Base-by-base conservation (phyloP, 768 basidiomycete species). In the Collybia sp. region DNA sequence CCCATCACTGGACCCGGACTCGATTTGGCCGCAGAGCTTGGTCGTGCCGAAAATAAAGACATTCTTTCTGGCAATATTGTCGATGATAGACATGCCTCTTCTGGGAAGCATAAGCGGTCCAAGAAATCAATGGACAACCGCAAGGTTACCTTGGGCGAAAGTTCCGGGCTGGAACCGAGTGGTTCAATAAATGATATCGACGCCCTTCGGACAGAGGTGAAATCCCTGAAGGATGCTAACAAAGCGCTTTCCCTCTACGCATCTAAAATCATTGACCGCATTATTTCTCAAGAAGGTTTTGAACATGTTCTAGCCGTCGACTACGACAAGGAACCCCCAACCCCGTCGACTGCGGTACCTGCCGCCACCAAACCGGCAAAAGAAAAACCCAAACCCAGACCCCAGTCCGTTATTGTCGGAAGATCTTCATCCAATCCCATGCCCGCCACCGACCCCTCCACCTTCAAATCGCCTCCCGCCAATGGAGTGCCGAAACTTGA, bases 201-300 rank as follows among this genome's bases (percentile, higher is more conserved):
- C 36, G 76, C 82, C n/a, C 66, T 98, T 44, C 77, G 85, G 31
- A 77, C 70, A 10, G 95, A 98, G 64, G 85, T 96, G 61, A 95
- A 95, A 64, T 84, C 83, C 25, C 79, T 98, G 64, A 89, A 87
- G 62, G 94, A 96, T 61, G 92, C 92, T 37, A 97, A 96, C 72
- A 95, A 95, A 63, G 94, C 94, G 1, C 71, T 98, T 11, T 92
- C 92, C 13, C 68, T 97, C 34, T 98, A 98, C 59, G 93, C 94
- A 3, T 93, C 91, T 39, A 98, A 97, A 75, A 98, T 98, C 54
- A 89, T 98, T 58, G 95, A 98, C 70, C 82, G 94, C 38, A 96
- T 98, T 60, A 95, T 97, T 56, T 79, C 88, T 1, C 88, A 94
- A 64, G 94, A 96, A 65, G 93, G 93, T 17, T 97, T 95, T 67